Conservation (phyloP, 2,329 filamentous ascomycete genomes). For the Mycosphaerella arachidis region DNA sequence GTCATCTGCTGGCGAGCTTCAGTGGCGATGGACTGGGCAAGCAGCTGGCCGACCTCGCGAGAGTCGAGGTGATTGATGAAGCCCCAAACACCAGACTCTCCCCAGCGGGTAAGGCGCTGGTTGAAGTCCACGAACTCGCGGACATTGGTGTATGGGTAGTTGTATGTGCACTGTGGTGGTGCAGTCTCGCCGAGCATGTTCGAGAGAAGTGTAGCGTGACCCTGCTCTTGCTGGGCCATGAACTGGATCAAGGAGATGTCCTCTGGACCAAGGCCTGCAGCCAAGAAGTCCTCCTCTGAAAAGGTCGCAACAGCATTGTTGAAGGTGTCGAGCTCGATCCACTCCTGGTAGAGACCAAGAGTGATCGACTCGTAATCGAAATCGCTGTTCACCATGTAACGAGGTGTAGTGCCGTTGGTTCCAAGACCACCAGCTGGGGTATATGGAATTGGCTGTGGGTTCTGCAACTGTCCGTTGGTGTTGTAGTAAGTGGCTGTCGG, state of each 20-base stretch:
- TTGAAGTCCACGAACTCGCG: slow-evolving; percentile 77
- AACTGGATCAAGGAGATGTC: slow-evolving; percentile 68
- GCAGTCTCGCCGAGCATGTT: slow-evolving; percentile 72
- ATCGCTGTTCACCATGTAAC: slow-evolving; percentile 74
- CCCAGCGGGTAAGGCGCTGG: slow-evolving; percentile 78
- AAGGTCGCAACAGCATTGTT: slow-evolving; percentile 69
- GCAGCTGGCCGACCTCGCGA: slow-evolving; percentile 65
- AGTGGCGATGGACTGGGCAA: slow-evolving; percentile 71
- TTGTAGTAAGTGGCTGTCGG: slow-evolving; percentile 66
- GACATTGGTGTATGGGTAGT: slow-evolving; percentile 72
- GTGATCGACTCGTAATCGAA: slow-evolving; percentile 78
- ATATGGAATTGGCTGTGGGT: slow-evolving; percentile 67
- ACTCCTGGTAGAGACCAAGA: slow-evolving; percentile 74
- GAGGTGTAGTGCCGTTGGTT: slow-evolving; percentile 70
- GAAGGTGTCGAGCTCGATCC: slow-evolving; percentile 80
- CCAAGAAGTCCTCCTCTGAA: slow-evolving; percentile 63
- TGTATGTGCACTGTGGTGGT: slow-evolving; percentile 72
- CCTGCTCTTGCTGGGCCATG: slow-evolving; percentile 73
- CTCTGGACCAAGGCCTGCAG: slow-evolving; percentile 62
- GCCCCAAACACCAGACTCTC: slow-evolving; percentile 75
- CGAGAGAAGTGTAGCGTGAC: slow-evolving; percentile 70
- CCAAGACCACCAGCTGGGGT: slow-evolving; percentile 66
- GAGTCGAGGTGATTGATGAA: slow-evolving; percentile 75
- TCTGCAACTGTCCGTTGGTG: slow-evolving; percentile 63
- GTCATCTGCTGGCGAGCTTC: slow-evolving; percentile 80